Evolutionary conservation across 1,139 yeast genomes (phyloP), one percentile per base, ranked within the genome.

Genomic region (Taphrina communis): DNA sequence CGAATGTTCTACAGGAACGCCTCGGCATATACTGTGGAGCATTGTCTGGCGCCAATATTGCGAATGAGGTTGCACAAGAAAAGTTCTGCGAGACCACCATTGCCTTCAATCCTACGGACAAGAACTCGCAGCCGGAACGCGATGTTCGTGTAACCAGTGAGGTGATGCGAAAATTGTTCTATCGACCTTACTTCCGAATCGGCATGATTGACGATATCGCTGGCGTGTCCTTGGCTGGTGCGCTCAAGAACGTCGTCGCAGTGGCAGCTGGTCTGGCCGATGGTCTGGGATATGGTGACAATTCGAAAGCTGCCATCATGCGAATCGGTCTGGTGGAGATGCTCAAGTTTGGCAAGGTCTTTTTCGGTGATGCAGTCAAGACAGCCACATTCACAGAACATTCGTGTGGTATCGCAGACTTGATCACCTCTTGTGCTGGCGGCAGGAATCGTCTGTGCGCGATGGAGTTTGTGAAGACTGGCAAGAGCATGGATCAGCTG

Each of bases 281-380:
- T 80, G 97, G 97, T 74, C 84, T 89, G 72, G 97, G 96, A 70
- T 93, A 98, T 97, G 98, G 98, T 78, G 97, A 91, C 81, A 93
- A 93, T 77, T 97, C 98, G 74, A 90, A 92, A 80, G 89, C 97
- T 65, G 97, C 97, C 65, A 86, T 93, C 75, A 91, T 92, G 93
- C 87, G 98, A 82, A 87, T 95, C 74, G 98, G 98, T 65, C 80
- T 93, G 70, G 83, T 88, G 76, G 98, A 93, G 81, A 90, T 88
- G 80, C 88, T 91, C 78, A 85, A 85, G 79, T 93, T 93, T 78
- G 95, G 96, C 65, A 84, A 86, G 75, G 84, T 84, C 73, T 85
- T 85, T 77, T 87, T 88, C 83, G 89, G 94, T 46, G 85, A 84
- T 70, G n/a, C 59, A 17, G 87, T 90, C 72, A 82, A 85, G 75